phyloP scores from a whole-genome alignment of 2,329 filamentous ascomycete genomes.

The Venturia asperata region DNA sequence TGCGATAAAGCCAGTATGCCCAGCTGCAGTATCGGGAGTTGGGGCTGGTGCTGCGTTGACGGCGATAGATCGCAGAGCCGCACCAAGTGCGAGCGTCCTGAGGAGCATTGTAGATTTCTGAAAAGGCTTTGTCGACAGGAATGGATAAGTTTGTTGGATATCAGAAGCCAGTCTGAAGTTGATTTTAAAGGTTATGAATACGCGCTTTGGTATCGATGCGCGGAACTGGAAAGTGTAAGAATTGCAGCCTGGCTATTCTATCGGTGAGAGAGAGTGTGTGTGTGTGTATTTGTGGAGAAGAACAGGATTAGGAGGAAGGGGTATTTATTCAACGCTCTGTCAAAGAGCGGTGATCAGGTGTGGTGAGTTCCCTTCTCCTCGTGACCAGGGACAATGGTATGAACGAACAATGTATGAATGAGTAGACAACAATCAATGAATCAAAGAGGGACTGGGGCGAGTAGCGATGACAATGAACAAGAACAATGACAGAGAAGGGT shows the following conservation, averaged over 20 bases:
- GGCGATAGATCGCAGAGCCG: not conserved
- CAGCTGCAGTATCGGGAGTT: not conserved
- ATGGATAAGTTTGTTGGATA: not conserved
- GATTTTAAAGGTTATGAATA: not conserved
- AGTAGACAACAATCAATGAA: slow-evolving; percentile 7
- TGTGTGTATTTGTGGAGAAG: not conserved
- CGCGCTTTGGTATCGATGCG: not conserved
- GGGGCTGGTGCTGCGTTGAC: slow-evolving; percentile 14
- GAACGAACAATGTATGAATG: slow-evolving; percentile 3
- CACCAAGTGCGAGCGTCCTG: slow-evolving; percentile 7
- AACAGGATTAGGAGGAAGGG: not conserved
- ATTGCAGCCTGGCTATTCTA: slow-evolving; percentile 3
- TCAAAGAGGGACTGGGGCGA: slow-evolving; percentile 10
- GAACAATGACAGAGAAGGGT: not conserved
- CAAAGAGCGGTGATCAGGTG: slow-evolving; percentile 10
- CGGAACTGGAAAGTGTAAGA: not conserved
- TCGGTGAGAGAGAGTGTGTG: not conserved
- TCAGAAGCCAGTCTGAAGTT: slow-evolving; percentile 6
- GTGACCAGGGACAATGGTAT: slow-evolving; percentile 1
- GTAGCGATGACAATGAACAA: not conserved
- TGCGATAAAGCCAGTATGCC: slow-evolving; percentile 13
- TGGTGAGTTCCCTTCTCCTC: not conserved
- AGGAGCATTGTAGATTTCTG: slow-evolving; percentile 1
- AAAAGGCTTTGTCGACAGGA: not conserved
- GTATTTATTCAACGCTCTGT: slow-evolving; percentile 11